Base-by-base conservation (phyloP, 306 rosid genomes). In the Acacia confusa region DNA sequence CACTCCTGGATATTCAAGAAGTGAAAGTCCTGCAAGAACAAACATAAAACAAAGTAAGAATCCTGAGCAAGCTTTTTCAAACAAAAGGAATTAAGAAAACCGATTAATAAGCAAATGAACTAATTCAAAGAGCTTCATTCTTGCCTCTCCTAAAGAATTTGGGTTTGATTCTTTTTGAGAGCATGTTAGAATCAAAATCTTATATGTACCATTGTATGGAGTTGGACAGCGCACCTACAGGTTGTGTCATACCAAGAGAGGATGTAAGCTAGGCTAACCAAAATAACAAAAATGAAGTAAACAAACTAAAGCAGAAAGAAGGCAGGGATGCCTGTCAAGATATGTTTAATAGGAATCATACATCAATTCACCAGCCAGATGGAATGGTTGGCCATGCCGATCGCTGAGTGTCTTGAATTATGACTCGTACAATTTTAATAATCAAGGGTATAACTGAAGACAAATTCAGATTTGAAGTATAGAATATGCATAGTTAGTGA, bases 1-100 rank as follows among this genome's bases (percentile, higher is more conserved):
- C 85, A 95, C 0, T 70, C 93, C 97, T 5, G 92, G 91, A 92
- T 92, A 95, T 89, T 93, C 98, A 55, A 95, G 97, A 82, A 88
- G 97, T 10, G 98, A 92, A 83, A 93, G 99, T 68, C 98, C 96
- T 89, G 93, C 86, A 87, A 81, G 75, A 85, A 79, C 44, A 82
- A 84, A 67, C 10, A 48, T 8, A 0, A 45, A 55, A 72, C 19
- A 9, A 63, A 85, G 58, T 85, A 32, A 79, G 81, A 63, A 63
- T 48, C 75, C 30, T 22, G 2, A 75, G 70, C 58, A 7, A 78
- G 58, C 32, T 10, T 60, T 27, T 71, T 36, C 22, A n/a, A 28
- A 5, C 4, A 48, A 57, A 61, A 44, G 77, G 43, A 72, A 73
- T 25, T 13, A 6, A 27, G 15, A 4, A 27, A 61, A 27, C 67